A percentile compares a stretch with the other conserved stretches of the same genome.
phyloP scores from a whole-genome alignment of 169 alveolate genomes.

The Plasmodium coatneyi region DNA sequence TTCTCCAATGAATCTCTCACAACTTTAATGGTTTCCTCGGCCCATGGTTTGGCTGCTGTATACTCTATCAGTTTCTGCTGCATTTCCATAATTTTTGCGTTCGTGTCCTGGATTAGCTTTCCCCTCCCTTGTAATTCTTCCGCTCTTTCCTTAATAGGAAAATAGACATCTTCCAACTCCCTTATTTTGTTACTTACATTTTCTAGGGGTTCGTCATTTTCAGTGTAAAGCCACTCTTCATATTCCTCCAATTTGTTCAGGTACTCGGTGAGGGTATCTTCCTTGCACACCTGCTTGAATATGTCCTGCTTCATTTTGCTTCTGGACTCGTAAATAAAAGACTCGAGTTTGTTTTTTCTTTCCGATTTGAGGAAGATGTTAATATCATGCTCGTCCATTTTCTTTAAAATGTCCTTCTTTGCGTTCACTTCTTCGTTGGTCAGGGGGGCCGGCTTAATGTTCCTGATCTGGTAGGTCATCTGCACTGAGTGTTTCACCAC shows the following conservation, averaged over 20 bases:
- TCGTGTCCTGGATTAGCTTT: constrained; percentile 37
- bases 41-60: constrained; percentile 72
- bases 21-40: constrained; percentile 41
- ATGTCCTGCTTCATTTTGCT: constrained; percentile 73
- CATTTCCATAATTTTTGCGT: constrained; percentile 32
- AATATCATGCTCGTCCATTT: constrained; percentile 63
- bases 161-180: constrained; percentile 61
- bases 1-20: constrained; percentile 57
- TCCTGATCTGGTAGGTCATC: constrained; percentile 14
- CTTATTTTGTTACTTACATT: constrained; percentile 49
- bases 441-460: constrained; percentile 45
- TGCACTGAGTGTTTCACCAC: constrained; percentile 40
- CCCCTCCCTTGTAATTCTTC: constrained; percentile 54
- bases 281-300: constrained; percentile 61
- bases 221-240: constrained; percentile 72
- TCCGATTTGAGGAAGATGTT: constrained; percentile 61
- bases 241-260: constrained; percentile 62
- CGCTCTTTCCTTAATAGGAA: constrained; percentile 75
- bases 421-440: constrained; percentile 54
- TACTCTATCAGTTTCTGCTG: constrained; percentile 22
- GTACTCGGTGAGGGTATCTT: constrained; percentile 35
- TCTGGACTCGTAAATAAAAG: constrained; percentile 71
- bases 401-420: constrained; percentile 53
- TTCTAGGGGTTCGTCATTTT: constrained; percentile 76
- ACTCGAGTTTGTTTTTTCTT: constrained; percentile 54